phyloP scores from a whole-genome alignment of 371 early-diverging fungal species.

The Dinochytrium kinnereticum region DNA sequence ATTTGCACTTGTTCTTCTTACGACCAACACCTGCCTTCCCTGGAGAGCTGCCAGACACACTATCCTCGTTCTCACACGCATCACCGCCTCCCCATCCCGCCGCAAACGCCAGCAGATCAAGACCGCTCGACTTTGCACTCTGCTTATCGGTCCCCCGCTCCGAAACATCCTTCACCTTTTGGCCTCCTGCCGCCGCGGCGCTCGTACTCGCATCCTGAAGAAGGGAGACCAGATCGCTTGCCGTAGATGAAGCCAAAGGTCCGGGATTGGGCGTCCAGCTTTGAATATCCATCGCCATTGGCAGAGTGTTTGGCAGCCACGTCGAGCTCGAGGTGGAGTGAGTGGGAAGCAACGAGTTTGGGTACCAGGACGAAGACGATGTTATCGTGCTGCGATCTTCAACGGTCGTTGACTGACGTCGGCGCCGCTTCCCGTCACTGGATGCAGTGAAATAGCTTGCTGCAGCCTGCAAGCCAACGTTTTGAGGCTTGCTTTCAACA shows the following conservation, averaged over 20 bases:
- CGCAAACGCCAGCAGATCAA: not conserved
- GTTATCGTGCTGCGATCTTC: not conserved
- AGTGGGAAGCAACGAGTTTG: not conserved
- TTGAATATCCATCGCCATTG: not conserved
- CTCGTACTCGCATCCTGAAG: not conserved
- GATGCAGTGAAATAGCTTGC: not conserved
- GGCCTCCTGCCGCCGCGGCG: not conserved
- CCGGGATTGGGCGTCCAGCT: constrained; percentile 7
- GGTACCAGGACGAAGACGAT: constrained; percentile 5
- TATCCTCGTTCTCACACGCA: not conserved
- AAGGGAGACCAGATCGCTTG: constrained; percentile 1
- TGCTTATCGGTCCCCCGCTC: not conserved
- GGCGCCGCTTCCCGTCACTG: not conserved
- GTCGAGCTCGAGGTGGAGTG: not conserved
- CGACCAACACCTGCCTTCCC: too few species aligned
- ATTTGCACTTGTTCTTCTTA: too few species aligned
- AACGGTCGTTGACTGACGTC: not conserved
- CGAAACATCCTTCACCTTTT: not conserved
- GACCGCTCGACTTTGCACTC: not conserved
- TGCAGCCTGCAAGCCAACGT: too few species aligned
- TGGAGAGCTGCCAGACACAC: too few species aligned
- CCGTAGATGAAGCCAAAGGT: not conserved
- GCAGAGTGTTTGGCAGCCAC: not conserved
- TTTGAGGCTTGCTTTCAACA: constrained; percentile 5
- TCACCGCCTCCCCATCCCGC: not conserved